These are phyloP conservation scores for Candida alai DNA, from an alignment of 805 yeast genomes.

Conservation along the genomic window DNA sequence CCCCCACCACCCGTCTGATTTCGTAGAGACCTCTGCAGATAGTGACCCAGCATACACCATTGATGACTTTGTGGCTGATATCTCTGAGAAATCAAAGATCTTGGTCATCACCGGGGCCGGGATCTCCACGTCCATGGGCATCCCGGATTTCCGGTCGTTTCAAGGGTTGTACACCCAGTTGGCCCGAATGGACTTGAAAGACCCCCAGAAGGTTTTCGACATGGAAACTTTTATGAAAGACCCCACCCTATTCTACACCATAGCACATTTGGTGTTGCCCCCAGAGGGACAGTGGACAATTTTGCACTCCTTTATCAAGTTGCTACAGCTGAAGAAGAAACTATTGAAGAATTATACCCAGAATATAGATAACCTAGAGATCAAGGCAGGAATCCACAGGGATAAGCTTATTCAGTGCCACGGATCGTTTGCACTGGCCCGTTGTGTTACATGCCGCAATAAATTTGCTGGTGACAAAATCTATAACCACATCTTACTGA, in stretches of 20 bases:
- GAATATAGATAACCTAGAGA: conserved; percentile 83
- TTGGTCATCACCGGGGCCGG: conserved; percentile 91
- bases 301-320: conserved; percentile 72
- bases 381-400: conserved; percentile 66
- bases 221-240: conserved; percentile 65
- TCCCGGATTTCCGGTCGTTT: conserved; percentile 90
- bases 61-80: conserved; percentile 12
- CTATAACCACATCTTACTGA: conserved; percentile 53
- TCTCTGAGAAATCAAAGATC: conserved; percentile 38
- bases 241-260: conserved; percentile 79
- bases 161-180: conserved; percentile 76
- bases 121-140: conserved; percentile 83
- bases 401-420: conserved; percentile 83
- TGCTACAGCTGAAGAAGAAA: conserved; percentile 72
- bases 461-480: conserved; percentile 63
- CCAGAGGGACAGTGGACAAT: conserved; percentile 67
- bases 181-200: conserved; percentile 63
- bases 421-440: conserved; percentile 86
- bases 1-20: neutral
- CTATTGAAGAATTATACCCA: conserved; percentile 84
- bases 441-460: conserved; percentile 73
- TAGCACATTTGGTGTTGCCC: conserved; percentile 82
- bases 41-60: conserved; percentile 9
- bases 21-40: neutral
- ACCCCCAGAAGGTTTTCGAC: conserved; percentile 90